Base-by-base conservation (phyloP, 257 asterid genomes). In the Nicotiana noctiflora region DNA sequence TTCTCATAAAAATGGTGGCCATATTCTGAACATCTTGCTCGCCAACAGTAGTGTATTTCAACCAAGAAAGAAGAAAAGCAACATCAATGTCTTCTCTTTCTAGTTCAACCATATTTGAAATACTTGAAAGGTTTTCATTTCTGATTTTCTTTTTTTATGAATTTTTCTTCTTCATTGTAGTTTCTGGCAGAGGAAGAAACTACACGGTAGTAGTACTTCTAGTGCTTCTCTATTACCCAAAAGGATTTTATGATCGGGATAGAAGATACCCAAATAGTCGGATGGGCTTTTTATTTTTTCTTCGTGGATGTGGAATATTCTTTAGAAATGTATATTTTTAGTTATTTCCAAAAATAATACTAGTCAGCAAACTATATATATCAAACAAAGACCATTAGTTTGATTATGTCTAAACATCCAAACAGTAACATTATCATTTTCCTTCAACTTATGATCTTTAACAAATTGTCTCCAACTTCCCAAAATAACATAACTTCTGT, bases 381-480 rank as follows among this genome's bases (percentile, higher is more conserved):
- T 29, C 31, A 29, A 29, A 29, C 1, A n/a, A 2, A 29, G n/a
- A n/a, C n/a, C n/a, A n/a, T n/a, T n/a, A n/a, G 1, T 79, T 14
- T 9, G 12, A 7, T 2, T 60, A 61, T 79, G 75, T 11, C 75
- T 51, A 14, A 79, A 79, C 74, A 79, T 79, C 81, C 81, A 79
- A 37, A 63, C 25, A 60, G 44, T 79, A 60, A 79, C 75, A 46
- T 18, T 10, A 61, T 79, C 81, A 40, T 25, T 13, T 7, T 23
- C 49, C n/a, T 14, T 14, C 27, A 59, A 19, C 10, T 27, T 29
- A 3, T 61, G 75, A 61, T 7, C 49, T 61, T 64, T 49, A 37
- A 3, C 2, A 10, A 79, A 79, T 15, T 63, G 15, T 14, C 3
- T 63, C 76, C 82, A 79, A 29, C n/a, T 55, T 14, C 81, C 81